Evolutionary conservation across 257 asterid species (phyloP), one percentile per base, ranked within the genome.

Genomic region (Solanum dulcamara): DNA sequence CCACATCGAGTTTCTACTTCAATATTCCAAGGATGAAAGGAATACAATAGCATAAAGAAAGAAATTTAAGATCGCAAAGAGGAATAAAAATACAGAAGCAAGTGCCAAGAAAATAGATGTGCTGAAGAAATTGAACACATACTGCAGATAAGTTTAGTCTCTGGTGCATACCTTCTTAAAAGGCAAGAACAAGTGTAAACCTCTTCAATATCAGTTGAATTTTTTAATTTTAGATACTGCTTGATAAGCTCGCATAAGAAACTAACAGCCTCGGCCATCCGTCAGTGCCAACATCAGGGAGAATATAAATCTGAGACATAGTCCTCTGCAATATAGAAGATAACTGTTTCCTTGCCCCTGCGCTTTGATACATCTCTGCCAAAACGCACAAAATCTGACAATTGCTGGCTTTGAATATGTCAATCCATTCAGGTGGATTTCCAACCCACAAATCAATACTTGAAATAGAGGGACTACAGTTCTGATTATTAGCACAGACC

Each of bases 401-500:
- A 86, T 77, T 88, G 90, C 92, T 91, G 74, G 48, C 83, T 84
- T 87, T 87, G 87, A 95, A 95, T 89, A 75, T 90, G 80, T 88
- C 94, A 89, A 95, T 92, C 99, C 99, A 96, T 87, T 85, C 88
- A 67, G 99, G 98, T 84, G 97, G 97, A 88, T 85, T 86, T 88
- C 98, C 98, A 53, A 81, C 81, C 99, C 98, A 96, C 62, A 94
- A 94, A 55, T 91, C 90, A 85, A 83, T 86, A 38, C 83, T 84
- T 53, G 87, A 85, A 83, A 88, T 85, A n/a, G 88, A 70, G 40
- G 85, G 87, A 37, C 84, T 80, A 64, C 80, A 90, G 81, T 71
- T 87, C 86, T 86, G 88, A 77, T 90, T 83, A 75, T 87, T 88
- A 84, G 64, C 85, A 81, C 75, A 64, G 62, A 87, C 84, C 84